Conservation (phyloP, 371 early-diverging fungal genomes). For the Entomophthora muscae region DNA sequence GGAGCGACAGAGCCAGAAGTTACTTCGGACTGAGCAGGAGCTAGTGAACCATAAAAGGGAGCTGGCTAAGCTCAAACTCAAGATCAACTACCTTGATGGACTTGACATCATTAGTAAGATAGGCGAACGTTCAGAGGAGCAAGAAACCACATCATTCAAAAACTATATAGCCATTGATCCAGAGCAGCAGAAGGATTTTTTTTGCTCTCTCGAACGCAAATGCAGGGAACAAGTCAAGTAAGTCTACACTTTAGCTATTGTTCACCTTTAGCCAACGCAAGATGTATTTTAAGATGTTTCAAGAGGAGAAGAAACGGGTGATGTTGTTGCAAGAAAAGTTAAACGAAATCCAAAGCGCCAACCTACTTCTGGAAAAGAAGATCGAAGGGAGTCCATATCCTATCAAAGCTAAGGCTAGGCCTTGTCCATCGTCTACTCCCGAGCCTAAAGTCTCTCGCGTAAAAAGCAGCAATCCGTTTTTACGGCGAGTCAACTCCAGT, state of each 20-base stretch:
- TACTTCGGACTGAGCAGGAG: background rate
- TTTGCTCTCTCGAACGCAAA: background rate
- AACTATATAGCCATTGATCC: background rate
- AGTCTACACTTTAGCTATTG: background rate
- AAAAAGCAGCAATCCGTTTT: background rate
- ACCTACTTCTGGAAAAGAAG: background rate
- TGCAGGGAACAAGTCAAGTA: background rate
- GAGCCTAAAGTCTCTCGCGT: background rate
- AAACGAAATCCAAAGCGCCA: background rate
- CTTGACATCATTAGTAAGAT: background rate
- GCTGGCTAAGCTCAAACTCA: background rate
- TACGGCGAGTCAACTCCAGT: background rate
- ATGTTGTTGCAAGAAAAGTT: background rate
- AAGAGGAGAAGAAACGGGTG: background rate
- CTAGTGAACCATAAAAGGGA: background rate
- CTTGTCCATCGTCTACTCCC: background rate
- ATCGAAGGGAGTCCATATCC: background rate
- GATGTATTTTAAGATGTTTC: background rate
- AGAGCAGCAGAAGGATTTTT: background rate
- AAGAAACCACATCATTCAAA: background rate
- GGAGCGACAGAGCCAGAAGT: background rate
- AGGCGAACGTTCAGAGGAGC: background rate
- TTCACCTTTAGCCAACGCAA: background rate
- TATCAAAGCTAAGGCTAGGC: background rate
- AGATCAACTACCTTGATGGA: background rate